Evolutionary conservation across 2,329 filamentous ascomycete genomes (phyloP).

Genomic region (Xylaria hypoxylon): DNA sequence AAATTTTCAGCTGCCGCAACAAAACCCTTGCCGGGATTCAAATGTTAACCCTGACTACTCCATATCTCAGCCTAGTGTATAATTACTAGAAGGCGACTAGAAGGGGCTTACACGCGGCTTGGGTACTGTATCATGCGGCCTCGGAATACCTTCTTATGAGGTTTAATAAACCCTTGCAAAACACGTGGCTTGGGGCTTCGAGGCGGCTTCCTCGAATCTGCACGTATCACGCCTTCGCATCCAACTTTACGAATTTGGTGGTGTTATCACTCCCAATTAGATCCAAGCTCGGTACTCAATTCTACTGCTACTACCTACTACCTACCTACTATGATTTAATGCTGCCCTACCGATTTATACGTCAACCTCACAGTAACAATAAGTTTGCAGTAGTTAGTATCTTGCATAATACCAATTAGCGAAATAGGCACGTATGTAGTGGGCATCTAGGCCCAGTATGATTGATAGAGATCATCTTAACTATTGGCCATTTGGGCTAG

Average conservation of each 20-base stretch:
- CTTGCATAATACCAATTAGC: too few relatives aligned
- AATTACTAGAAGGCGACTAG: neutral
- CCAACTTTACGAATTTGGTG: neutral
- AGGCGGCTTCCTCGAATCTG: neutral
- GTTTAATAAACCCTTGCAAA: slow-evolving; percentile 22
- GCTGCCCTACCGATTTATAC: too few relatives aligned
- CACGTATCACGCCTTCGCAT: neutral
- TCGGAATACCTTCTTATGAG: neutral
- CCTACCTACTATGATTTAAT: too few relatives aligned
- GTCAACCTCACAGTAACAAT: too few relatives aligned
- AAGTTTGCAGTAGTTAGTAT: too few relatives aligned
- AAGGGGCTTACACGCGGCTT: neutral
- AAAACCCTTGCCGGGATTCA: too few relatives aligned
- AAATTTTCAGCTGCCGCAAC: too few relatives aligned
- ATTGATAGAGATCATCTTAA: neutral
- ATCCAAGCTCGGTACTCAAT: neutral
- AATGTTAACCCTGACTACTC: neutral
- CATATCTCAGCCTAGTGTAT: neutral
- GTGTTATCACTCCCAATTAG: neutral
- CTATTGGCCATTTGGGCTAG: neutral
- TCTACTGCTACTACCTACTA: neutral
- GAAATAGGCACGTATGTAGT: too few relatives aligned
- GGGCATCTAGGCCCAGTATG: too few relatives aligned
- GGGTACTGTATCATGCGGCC: neutral
- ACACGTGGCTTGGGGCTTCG: slow-evolving; percentile 24